Base-by-base conservation (phyloP, 2,329 filamentous ascomycete species). In the Colletotrichum incanum region DNA sequence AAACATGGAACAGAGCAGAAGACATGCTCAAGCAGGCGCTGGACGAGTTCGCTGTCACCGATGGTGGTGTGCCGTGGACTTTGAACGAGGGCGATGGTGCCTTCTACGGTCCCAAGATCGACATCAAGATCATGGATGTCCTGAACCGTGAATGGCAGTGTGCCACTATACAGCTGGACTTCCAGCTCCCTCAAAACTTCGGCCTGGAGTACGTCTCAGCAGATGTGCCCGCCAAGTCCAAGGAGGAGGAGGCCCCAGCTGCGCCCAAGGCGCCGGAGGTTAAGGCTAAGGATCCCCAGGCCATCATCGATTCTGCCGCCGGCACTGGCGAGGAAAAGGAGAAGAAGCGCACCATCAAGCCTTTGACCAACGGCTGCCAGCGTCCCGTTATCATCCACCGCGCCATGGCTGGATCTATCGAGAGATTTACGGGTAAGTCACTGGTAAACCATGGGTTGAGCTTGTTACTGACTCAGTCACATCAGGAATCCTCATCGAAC, bases 71-170 rank as follows among this genome's bases (percentile, higher is more conserved):
- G 52, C 71, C 71, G 74, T 99, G 96, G 96, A 93, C 94, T 81
- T 87, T 98, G 63, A 98, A 98, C 83, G 93, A 94, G 72, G 96
- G 96, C 69, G 96, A 99, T 78, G 96, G 96, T 80, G 96, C 96
- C 65, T 99, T 98, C 85, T 99, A 99, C 82, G 96, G 96, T 1
- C 96, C 96, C 63, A 99, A 99, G 90, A 98, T 98, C 77, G 96
- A 99, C 78, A 96, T 99, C 79, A 97, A 94, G 73, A 95, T 99
- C 79, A 92, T 92, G 63, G 96, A 98, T 83, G 94, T 94, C 56
- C 86, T 98, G 76, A 91, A 91, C 82, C 90, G 95, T 80, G 75
- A 76, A 72, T 93, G 92, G 86, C 93, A 97, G 83, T 97, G 94
- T 79, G 94, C 96, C 77, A 98, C 96, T 16, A 97, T 98, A 76